Evolutionary conservation across 805 yeast species (phyloP).

Genomic region (Candida palmyrensis): DNA sequence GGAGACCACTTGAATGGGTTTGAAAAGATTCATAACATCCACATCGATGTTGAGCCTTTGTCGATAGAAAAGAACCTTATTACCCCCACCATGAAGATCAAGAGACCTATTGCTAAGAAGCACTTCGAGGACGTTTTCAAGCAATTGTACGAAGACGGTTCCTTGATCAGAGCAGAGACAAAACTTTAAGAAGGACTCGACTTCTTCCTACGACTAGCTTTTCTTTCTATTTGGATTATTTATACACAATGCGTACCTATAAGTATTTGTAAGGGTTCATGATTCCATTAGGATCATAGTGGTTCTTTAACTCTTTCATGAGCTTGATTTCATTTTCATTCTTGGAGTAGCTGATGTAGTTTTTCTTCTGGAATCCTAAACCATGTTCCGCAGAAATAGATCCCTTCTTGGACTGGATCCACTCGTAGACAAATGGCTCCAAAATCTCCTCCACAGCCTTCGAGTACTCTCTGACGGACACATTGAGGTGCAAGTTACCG

Average conservation of each 20-base stretch:
- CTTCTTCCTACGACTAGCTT: no score
- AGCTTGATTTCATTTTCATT: conserved; percentile 60
- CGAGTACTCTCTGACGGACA: conserved; percentile 79
- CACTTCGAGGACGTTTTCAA: conserved; percentile 19
- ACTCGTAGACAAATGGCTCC: conserved; percentile 95
- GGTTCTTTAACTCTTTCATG: conserved; percentile 75
- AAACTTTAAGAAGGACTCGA: no score
- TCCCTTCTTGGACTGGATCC: conserved; percentile 69
- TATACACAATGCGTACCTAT: conserved; percentile 17
- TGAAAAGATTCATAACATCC: conserved; percentile 55
- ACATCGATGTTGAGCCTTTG: conserved; percentile 53
- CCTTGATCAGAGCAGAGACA: no score
- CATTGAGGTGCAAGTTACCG: conserved; percentile 92
- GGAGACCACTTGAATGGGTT: conserved; percentile 50
- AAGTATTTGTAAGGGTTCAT: conserved; percentile 93
- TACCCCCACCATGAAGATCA: conserved; percentile 61
- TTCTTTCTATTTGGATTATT: conserved; percentile 3
- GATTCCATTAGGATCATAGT: conserved; percentile 86
- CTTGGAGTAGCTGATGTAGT: conserved; percentile 83
- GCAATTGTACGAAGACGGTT: conserved; percentile 27
- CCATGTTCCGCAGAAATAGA: conserved; percentile 98
- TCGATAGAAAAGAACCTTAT: conserved; percentile 55
- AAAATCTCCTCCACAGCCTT: conserved; percentile 73
- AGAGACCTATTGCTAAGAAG: conserved; percentile 30
- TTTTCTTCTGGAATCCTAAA: conserved; percentile 92